A percentile compares a stretch with the other conserved stretches of the same genome.
Evolutionary conservation across 495 filamentous ascomycete species (phyloP).

Genomic region (Barbatosphaeria neglecta): DNA sequence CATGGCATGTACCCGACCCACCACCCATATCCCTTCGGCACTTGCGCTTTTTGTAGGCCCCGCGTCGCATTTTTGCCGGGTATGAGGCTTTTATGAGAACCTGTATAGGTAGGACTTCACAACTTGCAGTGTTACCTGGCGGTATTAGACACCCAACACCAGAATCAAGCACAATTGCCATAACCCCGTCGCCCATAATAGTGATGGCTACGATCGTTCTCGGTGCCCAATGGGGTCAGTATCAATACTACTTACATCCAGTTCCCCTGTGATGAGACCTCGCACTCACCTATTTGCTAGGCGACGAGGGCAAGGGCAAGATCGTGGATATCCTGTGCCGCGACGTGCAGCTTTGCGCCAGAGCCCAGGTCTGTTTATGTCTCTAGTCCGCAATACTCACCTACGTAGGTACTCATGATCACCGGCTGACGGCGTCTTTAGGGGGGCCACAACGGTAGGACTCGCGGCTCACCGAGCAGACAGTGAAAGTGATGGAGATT

Average conservation of each 20-base stretch:
- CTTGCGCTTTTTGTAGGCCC: too few relatives aligned
- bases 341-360: conserved; percentile 24
- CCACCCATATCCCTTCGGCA: too few relatives aligned
- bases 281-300: conserved; percentile 12
- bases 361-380: conserved; percentile 5
- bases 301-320: conserved; percentile 66
- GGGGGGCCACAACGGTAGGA: conserved; percentile 49
- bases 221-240: conserved; percentile 17
- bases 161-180: background rate
- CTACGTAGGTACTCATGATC: too few relatives aligned
- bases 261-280: conserved; percentile 6
- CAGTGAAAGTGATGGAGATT: background rate
- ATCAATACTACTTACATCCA: conserved; percentile 2
- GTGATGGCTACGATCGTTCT: conserved; percentile 21
- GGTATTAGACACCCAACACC: background rate
- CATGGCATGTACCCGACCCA: too few relatives aligned
- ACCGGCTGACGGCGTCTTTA: conserved; percentile 19
- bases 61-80: background rate
- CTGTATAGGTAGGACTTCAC: too few relatives aligned
- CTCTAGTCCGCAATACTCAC: background rate
- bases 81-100: background rate
- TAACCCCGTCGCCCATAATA: background rate
- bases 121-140: background rate
- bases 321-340: conserved; percentile 29
- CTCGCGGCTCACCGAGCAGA: background rate